Evolutionary conservation across 306 rosid genomes (phyloP).

Genomic region (Trifolium subterraneum): DNA sequence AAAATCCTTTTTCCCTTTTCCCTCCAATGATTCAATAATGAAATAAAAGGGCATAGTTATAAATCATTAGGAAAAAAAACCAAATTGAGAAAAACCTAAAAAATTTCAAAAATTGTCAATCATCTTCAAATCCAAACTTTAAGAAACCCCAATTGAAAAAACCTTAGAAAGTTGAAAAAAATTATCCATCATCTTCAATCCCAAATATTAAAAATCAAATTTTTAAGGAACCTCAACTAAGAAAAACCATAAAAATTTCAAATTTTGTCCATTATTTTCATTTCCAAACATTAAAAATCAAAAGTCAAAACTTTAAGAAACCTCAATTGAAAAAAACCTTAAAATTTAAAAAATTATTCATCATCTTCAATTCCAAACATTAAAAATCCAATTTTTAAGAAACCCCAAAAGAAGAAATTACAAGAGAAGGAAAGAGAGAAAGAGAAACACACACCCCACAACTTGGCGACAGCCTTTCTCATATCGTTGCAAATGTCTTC

Average conservation of each 20-base stretch:
- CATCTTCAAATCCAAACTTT: not conserved
- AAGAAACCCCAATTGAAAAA: conserved; percentile 27
- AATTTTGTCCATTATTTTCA: not conserved
- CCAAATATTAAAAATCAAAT: conserved; percentile 18
- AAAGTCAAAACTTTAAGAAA: not conserved
- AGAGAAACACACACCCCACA: conserved; percentile 67
- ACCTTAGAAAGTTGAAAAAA: conserved; percentile 23
- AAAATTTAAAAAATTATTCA: not conserved
- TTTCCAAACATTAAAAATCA: not conserved
- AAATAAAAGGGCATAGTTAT: conserved; percentile 12
- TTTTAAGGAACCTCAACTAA: conserved; percentile 10
- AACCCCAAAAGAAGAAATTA: not conserved
- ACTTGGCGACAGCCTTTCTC: conserved; percentile 76
- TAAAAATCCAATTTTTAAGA: conserved; percentile 32
- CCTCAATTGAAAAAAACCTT: conserved; percentile 35
- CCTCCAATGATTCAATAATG: not conserved
- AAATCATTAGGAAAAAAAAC: conserved; percentile 4
- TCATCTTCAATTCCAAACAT: conserved; percentile 11
- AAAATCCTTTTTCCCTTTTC: not conserved
- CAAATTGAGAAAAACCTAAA: not conserved
- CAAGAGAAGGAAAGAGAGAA: not conserved
- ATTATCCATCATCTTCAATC: not conserved
- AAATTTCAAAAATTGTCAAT: not conserved
- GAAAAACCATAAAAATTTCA: conserved; percentile 15
- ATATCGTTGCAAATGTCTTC: conserved; percentile 83